These are phyloP conservation scores for Exophiala aquamarina DNA, from an alignment of 2,329 filamentous ascomycete species.

Conservation along the genomic window DNA sequence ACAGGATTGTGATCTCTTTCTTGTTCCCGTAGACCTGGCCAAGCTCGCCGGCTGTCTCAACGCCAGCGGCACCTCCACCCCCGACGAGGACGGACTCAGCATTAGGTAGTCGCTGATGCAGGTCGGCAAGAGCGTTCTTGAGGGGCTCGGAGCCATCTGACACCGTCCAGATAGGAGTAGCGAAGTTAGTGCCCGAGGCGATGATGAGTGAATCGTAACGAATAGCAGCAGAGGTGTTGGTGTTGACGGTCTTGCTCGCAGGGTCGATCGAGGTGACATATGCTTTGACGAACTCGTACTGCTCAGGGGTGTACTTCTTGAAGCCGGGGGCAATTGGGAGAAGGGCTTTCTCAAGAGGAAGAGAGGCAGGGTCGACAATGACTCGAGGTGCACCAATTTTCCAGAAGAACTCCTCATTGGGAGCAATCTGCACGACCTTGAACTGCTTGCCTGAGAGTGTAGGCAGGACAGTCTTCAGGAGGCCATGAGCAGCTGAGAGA, in stretches of 20 bases:
- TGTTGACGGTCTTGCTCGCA: conserved; percentile 45
- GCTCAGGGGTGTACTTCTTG: conserved; percentile 46
- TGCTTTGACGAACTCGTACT: conserved; percentile 54
- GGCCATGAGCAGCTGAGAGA: conserved; percentile 35
- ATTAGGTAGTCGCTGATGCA: conserved; percentile 35
- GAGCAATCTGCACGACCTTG: conserved; percentile 56
- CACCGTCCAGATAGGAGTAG: conserved; percentile 40
- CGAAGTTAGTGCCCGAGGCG: conserved; percentile 54
- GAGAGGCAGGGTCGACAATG: conserved; percentile 48
- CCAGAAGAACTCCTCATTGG: conserved; percentile 55
- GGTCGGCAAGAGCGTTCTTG: conserved; percentile 32
- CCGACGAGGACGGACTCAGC: conserved; percentile 49
- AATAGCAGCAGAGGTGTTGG: conserved; percentile 36
- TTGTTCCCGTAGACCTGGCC: conserved; percentile 38
- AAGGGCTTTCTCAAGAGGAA: conserved; percentile 50
- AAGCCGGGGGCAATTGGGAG: conserved; percentile 52
- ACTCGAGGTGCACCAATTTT: conserved; percentile 55
- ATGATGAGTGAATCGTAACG: conserved; percentile 57
- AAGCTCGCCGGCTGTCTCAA: conserved; percentile 52
- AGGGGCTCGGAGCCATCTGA: conserved; percentile 42
- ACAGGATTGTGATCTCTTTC: conserved; percentile 46
- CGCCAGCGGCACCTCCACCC: conserved; percentile 50
- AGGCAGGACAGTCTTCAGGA: conserved; percentile 36
- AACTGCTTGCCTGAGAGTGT: conserved; percentile 32
- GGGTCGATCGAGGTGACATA: conserved; percentile 49